Percentiles rank a stretch among this genome's conserved stretches.
Evolutionary conservation across 345 rosid genomes (phyloP).

Genomic region (Noccaea bulbosa): DNA sequence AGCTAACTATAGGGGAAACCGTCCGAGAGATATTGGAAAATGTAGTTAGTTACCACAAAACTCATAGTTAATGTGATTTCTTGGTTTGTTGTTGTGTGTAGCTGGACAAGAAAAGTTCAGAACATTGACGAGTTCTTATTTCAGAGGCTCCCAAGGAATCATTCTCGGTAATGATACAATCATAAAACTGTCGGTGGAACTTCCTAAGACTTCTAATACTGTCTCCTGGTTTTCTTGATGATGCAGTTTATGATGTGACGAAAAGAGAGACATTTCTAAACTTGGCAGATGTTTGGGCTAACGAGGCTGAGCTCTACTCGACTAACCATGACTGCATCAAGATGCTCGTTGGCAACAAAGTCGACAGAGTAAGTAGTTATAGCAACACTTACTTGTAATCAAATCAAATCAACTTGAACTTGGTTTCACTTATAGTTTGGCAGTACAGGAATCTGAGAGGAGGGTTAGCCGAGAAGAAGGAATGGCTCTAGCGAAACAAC

Average conservation of each 20-base stretch:
- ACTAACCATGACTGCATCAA: conserved; percentile 74
- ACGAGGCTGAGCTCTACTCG: conserved; percentile 82
- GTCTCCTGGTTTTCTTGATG: not conserved
- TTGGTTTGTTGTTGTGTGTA: conserved; percentile 47
- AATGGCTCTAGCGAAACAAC: conserved; percentile 69
- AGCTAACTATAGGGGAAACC: not conserved
- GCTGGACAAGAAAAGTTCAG: conserved; percentile 99
- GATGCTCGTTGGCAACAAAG: conserved; percentile 86
- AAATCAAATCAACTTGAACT: not conserved
- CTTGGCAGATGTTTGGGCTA: conserved; percentile 84
- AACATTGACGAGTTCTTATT: conserved; percentile 78
- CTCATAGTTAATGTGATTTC: conserved; percentile 17
- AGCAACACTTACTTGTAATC: not conserved
- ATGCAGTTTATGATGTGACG: conserved; percentile 86
- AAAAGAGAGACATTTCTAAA: conserved; percentile 75
- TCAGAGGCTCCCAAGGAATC: conserved; percentile 94
- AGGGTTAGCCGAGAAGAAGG: conserved; percentile 89
- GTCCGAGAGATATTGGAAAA: not conserved
- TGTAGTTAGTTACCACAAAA: conserved; percentile 1
- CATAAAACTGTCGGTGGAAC: not conserved
- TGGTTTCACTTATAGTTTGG: not conserved
- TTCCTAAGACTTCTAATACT: conserved; percentile 1
- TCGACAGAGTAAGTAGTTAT: conserved; percentile 65
- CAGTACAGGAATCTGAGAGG: conserved; percentile 75
- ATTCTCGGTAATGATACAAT: conserved; percentile 64